Evolutionary conservation across 306 rosid species (phyloP), one percentile per base, ranked within the genome.

Genomic region (Cicer arietinum): DNA sequence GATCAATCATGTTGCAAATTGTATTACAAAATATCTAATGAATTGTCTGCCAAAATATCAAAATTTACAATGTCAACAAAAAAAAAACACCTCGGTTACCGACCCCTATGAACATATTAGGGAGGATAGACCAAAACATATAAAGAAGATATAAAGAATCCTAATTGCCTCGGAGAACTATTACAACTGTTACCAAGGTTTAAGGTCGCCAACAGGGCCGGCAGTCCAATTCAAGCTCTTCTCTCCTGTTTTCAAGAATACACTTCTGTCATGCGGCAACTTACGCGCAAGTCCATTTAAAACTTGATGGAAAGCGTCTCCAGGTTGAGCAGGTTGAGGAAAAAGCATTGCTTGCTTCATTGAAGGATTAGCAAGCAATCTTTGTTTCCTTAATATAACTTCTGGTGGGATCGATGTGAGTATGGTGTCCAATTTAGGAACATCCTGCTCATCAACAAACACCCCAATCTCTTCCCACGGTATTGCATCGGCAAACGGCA

Each of bases 301-400:
- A 67, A 94, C 96, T 83, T 94, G 98, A 77, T 94, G 98, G 80
- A 94, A 94, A 12, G 97, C 90, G 58, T 94, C 98, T 69, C 98
- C 96, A 0, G 97, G 76, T 77, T 91, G 91, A 1, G 89, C 98
- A 7, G 98, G 98, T 65, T 90, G 91, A 7, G 98, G 98, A 81
- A 94, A 94, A n/a, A 94, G 45, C 98, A 94, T 94, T 0, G 98
- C 98, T 74, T 91, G 97, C 78, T 94, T 94, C 98, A 94, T 94
- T 18, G 98, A 91, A 64, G 98, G 98, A 77, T 94, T 94, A 37
- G 97, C 98, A 66, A 94, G 97, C 79, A 94, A 82, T 76, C 98
- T 90, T 44, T 94, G 98, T 67, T 94, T 94, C 77, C 97, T 90
- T 8, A 94, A 67, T 78, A 94, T 86, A 44, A 90, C 75, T 61